These are phyloP conservation scores for Avena sativa DNA, from an alignment of 176 grass and related monocot genomes.

Conservation along the genomic window DNA sequence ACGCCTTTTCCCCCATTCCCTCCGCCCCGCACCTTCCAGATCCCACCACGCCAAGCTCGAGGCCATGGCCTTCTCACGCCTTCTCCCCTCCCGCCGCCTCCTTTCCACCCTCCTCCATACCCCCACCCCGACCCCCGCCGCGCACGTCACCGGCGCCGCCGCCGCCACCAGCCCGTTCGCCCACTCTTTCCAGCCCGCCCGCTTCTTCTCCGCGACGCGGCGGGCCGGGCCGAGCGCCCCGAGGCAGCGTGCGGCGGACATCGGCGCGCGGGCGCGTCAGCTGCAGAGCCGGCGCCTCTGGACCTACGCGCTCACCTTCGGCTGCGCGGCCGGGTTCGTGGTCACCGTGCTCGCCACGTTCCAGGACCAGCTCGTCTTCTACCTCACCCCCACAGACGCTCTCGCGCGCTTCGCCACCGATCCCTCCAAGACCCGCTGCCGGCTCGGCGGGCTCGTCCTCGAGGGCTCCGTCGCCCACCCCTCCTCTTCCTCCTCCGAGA, in stretches of 20 bases:
- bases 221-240: conserved; percentile 37
- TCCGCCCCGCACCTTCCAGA: conserved; percentile 34
- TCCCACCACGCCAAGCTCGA: conserved; percentile 31
- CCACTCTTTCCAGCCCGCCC: conserved; percentile 11
- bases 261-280: conserved; percentile 88
- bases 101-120: conserved; percentile 62
- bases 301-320: conserved; percentile 93
- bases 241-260: conserved; percentile 62
- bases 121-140: conserved; percentile 23
- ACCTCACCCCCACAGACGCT: conserved; percentile 84
- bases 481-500: conserved; percentile 59
- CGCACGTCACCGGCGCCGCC: background rate
- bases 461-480: conserved; percentile 86
- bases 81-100: conserved; percentile 55
- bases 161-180: background rate
- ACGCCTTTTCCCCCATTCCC: conserved; percentile 5
- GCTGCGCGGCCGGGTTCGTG: conserved; percentile 88
- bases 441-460: conserved; percentile 90
- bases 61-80: conserved; percentile 56
- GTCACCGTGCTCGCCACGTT: conserved; percentile 91
- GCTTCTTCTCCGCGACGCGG: conserved; percentile 48
- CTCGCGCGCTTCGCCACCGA: conserved; percentile 64
- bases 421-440: conserved; percentile 66
- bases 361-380: conserved; percentile 98
- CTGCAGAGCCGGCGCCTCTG: conserved; percentile 89